Base-by-base conservation (phyloP, 2,329 filamentous ascomycete genomes). In the Aspergillus novoparasiticus region DNA sequence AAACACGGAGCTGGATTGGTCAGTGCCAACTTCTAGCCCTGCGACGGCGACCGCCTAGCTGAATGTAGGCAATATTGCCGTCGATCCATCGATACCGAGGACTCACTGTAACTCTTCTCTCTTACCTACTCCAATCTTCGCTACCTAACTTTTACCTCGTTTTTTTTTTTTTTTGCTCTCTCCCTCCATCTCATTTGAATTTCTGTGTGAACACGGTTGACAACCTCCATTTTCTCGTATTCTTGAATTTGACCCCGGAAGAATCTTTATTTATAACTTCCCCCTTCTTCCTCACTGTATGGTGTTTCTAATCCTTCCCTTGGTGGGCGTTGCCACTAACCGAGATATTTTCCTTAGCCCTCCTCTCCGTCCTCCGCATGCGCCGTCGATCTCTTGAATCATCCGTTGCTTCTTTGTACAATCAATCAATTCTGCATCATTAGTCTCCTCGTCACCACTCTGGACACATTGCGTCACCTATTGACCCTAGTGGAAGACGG, bases 21-120 rank as follows among this genome's bases (percentile, higher is more conserved):
- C 16, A 21, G 41, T 64, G 62, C 62, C 62, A 64, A 64, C 36
- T 59, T 64, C 39, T 53, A 43, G 14, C 30, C 50, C 34, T 48
- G 19, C 34, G 39, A 10, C 11, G n/a, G 57, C 9, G 26, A 32
- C 58, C 19, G 59, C 26, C 39, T 34, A 41, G 51, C 51, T n/a
- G n/a, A 26, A 55, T 55, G n/a, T 3, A 39, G 51, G 3, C 26
- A 39, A 11, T 23, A 19, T 16, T 12, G 32, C 16, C 28, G 57
- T 50, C 34, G 57, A 58, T 58, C 50, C 34, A 16, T 36, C 34
- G 34, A 36, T 14, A 36, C 34, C 34, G 34, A 36, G 14, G 34
- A 36, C 12, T 16, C 34, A 16, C 34, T 36, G 34, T 36, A 36
- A 36, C 34, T 36, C 34, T n/a, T 34, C 10, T 28, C 26, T 32